Evolutionary conservation across 345 rosid species (phyloP).

Genomic region (sweet orange (Citrus sinensis)): DVS_A1.0 CM039163.1:3021001-3021500

Average conservation of each 20-base stretch:
- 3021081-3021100: conserved; percentile 82
- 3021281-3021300: conserved; percentile 82
- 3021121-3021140: conserved; percentile 77
- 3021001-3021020: conserved; percentile 68
- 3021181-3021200: conserved; percentile 71
- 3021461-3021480: not conserved
- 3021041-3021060: conserved; percentile 48
- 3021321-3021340: conserved; percentile 66
- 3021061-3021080: conserved; percentile 67
- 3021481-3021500: not conserved
- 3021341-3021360: conserved; percentile 74
- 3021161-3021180: conserved; percentile 78
- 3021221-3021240: conserved; percentile 72
- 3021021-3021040: conserved; percentile 71
- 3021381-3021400: conserved; percentile 59
- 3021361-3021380: conserved; percentile 85
- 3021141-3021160: conserved; percentile 64
- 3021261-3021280: conserved; percentile 67
- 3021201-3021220: conserved; percentile 65
- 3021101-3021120: conserved; percentile 65
- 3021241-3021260: conserved; percentile 95
- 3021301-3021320: conserved; percentile 83
- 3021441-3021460: not conserved
- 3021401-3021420: not conserved
- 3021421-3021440: not conserved